Conservation (phyloP, 1,284 basidiomycete species). For the Ganoderma meredithae region DNA sequence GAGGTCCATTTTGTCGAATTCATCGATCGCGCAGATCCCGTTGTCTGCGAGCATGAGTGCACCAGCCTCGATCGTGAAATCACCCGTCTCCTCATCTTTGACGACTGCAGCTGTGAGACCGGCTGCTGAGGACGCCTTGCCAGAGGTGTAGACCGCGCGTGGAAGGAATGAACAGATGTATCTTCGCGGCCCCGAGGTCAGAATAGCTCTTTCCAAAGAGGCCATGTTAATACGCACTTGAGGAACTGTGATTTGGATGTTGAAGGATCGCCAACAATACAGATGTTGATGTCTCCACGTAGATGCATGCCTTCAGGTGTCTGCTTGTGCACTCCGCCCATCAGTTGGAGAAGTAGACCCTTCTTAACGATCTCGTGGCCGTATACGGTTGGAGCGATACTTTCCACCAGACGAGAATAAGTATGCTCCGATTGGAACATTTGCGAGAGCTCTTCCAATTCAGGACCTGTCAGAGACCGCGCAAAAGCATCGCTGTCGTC, state of each 20-base stretch:
- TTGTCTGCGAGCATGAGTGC: slow-evolving; percentile 99
- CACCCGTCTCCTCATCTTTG: slow-evolving; percentile 98
- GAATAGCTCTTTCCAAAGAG: background rate
- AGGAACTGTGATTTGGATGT: slow-evolving; percentile 99
- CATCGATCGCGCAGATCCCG: slow-evolving; percentile 99
- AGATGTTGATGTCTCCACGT: slow-evolving; percentile 98
- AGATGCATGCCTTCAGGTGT: slow-evolving; percentile 97
- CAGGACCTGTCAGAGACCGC: slow-evolving; percentile 89
- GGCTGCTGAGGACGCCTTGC: slow-evolving; percentile 98
- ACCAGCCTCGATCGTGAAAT: slow-evolving; percentile 99
- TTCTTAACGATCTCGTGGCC: slow-evolving; percentile 99
- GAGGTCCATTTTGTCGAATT: slow-evolving; percentile 99
- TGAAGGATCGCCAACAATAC: slow-evolving; percentile 97
- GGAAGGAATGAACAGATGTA: slow-evolving; percentile 99
- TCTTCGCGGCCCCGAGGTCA: slow-evolving; percentile 49
- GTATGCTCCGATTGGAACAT: slow-evolving; percentile 97
- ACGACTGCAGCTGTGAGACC: slow-evolving; percentile 99
- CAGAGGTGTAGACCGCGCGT: slow-evolving; percentile 98
- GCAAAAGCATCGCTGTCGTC: slow-evolving; percentile 85
- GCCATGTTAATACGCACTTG: slow-evolving; percentile 66
- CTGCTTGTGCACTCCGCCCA: slow-evolving; percentile 99
- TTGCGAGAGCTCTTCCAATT: slow-evolving; percentile 92
- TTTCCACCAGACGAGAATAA: slow-evolving; percentile 92
- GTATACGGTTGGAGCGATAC: slow-evolving; percentile 98
- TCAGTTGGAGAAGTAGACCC: slow-evolving; percentile 94